Conservation (phyloP, 495 filamentous ascomycete genomes). For the Xylaria nigripes region DNA sequence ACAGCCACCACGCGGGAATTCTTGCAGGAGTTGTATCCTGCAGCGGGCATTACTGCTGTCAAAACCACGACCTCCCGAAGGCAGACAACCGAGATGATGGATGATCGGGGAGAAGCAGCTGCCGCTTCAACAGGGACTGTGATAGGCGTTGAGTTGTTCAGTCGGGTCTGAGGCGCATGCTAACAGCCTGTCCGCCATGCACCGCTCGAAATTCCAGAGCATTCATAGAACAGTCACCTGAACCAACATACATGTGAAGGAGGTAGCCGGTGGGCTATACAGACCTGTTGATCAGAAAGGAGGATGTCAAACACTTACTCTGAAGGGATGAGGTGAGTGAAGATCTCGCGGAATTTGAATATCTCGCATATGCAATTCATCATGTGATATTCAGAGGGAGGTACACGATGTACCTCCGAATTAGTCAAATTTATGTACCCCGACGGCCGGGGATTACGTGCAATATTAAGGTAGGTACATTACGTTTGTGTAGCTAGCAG, state of each 20-base stretch:
- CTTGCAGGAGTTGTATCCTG: background rate
- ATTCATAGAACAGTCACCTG: background rate
- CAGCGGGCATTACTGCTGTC: background rate
- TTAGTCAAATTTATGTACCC: no score
- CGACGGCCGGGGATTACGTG: no score
- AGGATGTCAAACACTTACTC: no score
- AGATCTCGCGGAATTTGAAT: background rate
- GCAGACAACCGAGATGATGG: background rate
- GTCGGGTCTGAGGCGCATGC: background rate
- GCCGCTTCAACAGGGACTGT: background rate
- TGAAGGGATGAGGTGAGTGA: background rate
- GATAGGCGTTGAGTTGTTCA: background rate
- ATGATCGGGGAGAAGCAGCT: background rate
- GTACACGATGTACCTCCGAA: background rate
- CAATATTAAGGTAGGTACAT: no score
- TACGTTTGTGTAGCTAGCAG: no score
- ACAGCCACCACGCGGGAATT: background rate
- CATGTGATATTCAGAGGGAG: slow-evolving; percentile 5
- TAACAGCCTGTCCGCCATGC: background rate
- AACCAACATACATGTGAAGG: background rate
- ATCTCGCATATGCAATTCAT: slow-evolving; percentile 11
- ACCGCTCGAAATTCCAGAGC: background rate
- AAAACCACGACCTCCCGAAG: slow-evolving; percentile 1
- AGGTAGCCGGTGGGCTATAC: background rate
- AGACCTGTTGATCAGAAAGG: no score